Evolutionary conservation across 305 asterid species (phyloP).

Genomic region (Euphrasia arctica): DNA sequence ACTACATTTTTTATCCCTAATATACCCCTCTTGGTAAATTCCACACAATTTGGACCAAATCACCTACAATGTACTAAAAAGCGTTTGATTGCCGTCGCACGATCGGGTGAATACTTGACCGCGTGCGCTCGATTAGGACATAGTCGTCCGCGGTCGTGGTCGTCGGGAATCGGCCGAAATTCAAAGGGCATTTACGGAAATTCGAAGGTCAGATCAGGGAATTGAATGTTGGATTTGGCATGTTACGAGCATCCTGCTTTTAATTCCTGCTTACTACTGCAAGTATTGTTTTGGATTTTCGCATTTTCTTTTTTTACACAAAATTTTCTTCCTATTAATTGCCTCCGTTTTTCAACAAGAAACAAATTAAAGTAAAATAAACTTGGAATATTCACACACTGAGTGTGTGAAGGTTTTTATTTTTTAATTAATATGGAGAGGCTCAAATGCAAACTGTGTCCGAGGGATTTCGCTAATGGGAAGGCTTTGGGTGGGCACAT

Average conservation of each 20-base stretch:
- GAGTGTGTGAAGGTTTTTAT: neutral
- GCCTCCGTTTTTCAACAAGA: neutral
- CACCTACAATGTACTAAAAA: too few relatives aligned
- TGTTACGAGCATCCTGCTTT: neutral
- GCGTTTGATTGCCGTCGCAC: neutral
- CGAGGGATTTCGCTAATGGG: slow-evolving; percentile 40
- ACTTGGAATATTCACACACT: neutral
- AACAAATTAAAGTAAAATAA: too few relatives aligned
- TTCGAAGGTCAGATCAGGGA: neutral
- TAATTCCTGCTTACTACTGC: neutral
- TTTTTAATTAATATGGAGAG: neutral
- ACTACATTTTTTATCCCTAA: too few relatives aligned
- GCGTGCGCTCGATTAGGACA: neutral
- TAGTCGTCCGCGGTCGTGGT: too few relatives aligned
- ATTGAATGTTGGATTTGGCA: neutral
- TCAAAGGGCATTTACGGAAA: neutral
- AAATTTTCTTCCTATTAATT: neutral
- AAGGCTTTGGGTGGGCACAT: slow-evolving; percentile 78
- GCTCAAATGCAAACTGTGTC: neutral
- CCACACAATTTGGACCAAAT: too few relatives aligned
- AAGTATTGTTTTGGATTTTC: too few relatives aligned
- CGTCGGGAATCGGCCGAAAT: neutral
- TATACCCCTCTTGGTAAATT: neutral
- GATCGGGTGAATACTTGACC: neutral
- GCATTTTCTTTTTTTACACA: neutral